phyloP scores from a whole-genome alignment of 1,139 yeast species.

The Sugiyamaella paludigena region DNA sequence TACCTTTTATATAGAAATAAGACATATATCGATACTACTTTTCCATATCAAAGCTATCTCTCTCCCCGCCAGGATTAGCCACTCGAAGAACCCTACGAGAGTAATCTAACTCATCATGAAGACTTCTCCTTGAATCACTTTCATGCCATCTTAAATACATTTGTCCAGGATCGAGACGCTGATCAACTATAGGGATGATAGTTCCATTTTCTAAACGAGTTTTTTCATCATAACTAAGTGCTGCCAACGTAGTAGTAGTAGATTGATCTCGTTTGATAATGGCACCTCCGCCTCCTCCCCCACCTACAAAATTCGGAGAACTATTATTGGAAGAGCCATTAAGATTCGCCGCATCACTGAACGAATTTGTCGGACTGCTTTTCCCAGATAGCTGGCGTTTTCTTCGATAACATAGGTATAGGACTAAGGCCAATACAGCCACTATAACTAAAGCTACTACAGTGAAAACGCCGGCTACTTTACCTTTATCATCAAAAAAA shows the following conservation, averaged over 20 bases:
- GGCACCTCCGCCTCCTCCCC: constrained; percentile 17
- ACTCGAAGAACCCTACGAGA: constrained; percentile 67
- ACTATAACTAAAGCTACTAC: constrained; percentile 60
- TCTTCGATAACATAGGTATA: constrained; percentile 31
- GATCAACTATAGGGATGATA: constrained; percentile 54
- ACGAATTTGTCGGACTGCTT: constrained; percentile 18
- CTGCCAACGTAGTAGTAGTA: constrained; percentile 29
- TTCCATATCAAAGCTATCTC: constrained; percentile 11
- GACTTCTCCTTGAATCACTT: constrained; percentile 57
- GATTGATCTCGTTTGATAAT: constrained; percentile 27
- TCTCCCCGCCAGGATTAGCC: constrained; percentile 52
- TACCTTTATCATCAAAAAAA: constrained; percentile 57
- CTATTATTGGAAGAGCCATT: background rate
- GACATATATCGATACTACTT: background rate
- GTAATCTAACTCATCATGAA: constrained; percentile 73
- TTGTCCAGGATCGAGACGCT: constrained; percentile 64
- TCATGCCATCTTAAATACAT: constrained; percentile 54
- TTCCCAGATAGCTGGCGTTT: constrained; percentile 24
- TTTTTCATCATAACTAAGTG: constrained; percentile 29
- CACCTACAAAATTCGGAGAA: constrained; percentile 14
- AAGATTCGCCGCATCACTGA: constrained; percentile 7
- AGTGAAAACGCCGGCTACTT: constrained; percentile 71
- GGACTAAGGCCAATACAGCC: constrained; percentile 40
- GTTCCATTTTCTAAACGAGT: constrained; percentile 13
- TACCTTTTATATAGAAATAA: background rate